Conservation (phyloP, 257 asterid species). For the Solanum clarkiae region DNA sequence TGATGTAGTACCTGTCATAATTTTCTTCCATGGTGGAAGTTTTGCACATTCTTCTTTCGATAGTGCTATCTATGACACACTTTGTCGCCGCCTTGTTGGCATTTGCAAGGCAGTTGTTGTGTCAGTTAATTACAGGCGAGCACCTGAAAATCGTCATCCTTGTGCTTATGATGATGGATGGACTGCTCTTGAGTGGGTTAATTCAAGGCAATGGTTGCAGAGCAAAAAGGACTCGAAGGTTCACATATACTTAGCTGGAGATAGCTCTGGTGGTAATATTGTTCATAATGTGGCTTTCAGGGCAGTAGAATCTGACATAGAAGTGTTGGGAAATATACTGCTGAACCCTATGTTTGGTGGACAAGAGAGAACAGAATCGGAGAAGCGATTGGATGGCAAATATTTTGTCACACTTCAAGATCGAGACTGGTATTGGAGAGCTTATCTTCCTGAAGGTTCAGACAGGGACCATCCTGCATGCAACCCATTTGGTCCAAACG, state of each 20-base stretch:
- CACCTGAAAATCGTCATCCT: slow-evolving; percentile 71
- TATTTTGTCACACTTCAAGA: slow-evolving; percentile 65
- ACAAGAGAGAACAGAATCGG: slow-evolving; percentile 58
- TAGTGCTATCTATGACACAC: slow-evolving; percentile 70
- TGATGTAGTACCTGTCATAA: slow-evolving; percentile 50
- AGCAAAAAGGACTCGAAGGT: slow-evolving; percentile 43
- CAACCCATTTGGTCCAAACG: slow-evolving; percentile 57
- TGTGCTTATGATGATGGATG: slow-evolving; percentile 83
- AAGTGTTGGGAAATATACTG: slow-evolving; percentile 56
- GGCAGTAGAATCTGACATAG: slow-evolving; percentile 47
- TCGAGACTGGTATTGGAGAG: slow-evolving; percentile 89
- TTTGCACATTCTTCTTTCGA: slow-evolving; percentile 80
- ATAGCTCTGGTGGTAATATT: slow-evolving; percentile 84
- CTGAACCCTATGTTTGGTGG: slow-evolving; percentile 80
- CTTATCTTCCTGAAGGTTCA: slow-evolving; percentile 64
- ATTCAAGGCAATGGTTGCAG: slow-evolving; percentile 45
- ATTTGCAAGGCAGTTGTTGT: slow-evolving; percentile 62
- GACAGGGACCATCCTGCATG: slow-evolving; percentile 87
- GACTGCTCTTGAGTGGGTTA: slow-evolving; percentile 69
- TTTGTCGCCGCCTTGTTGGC: slow-evolving; percentile 69
- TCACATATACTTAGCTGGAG: slow-evolving; percentile 61
- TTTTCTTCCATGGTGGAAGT: slow-evolving; percentile 94
- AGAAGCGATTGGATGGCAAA: slow-evolving; percentile 48
- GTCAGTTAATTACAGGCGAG: slow-evolving; percentile 68
- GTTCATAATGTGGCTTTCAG: slow-evolving; percentile 65